These are phyloP conservation scores for Baorangia bicolor DNA, from an alignment of 768 basidiomycete genomes.

Conservation along the genomic window DNA sequence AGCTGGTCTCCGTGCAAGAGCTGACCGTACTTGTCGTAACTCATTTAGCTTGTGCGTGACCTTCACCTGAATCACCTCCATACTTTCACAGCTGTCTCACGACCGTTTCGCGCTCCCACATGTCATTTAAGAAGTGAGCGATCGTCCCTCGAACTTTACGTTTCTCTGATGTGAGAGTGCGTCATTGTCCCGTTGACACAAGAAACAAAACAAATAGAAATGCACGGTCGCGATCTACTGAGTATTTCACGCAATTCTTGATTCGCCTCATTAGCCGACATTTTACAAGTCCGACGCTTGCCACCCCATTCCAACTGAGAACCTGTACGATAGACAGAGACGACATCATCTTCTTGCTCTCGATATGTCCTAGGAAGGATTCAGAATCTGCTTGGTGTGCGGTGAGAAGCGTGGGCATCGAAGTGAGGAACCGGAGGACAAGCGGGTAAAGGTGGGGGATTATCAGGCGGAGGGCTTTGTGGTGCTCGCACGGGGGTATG, in stretches of 20 bases:
- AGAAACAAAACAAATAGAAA: constrained; percentile 5
- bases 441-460: constrained; percentile 82
- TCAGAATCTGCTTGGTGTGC: constrained; percentile 72
- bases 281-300: constrained; percentile 89
- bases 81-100: too few species aligned
- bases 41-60: too few species aligned
- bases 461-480: constrained; percentile 72
- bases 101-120: too few species aligned
- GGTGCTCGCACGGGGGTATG: constrained; percentile 8
- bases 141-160: too few species aligned
- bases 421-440: constrained; percentile 87
- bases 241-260: constrained; percentile 61
- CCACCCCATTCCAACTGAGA: constrained; percentile 82
- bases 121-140: too few species aligned
- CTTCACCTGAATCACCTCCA: too few species aligned
- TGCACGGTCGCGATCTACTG: constrained; percentile 81
- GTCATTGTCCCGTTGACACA: not conserved
- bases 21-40: too few species aligned
- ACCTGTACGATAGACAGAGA: constrained; percentile 90
- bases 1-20: too few species aligned
- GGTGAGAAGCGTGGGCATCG: constrained; percentile 67
- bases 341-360: constrained; percentile 79
- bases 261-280: constrained; percentile 86
- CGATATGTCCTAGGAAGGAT: constrained; percentile 71
- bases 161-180: constrained; percentile 37